Conservation (phyloP, 768 basidiomycete genomes). For the Xerocomellus intermedius region DNA sequence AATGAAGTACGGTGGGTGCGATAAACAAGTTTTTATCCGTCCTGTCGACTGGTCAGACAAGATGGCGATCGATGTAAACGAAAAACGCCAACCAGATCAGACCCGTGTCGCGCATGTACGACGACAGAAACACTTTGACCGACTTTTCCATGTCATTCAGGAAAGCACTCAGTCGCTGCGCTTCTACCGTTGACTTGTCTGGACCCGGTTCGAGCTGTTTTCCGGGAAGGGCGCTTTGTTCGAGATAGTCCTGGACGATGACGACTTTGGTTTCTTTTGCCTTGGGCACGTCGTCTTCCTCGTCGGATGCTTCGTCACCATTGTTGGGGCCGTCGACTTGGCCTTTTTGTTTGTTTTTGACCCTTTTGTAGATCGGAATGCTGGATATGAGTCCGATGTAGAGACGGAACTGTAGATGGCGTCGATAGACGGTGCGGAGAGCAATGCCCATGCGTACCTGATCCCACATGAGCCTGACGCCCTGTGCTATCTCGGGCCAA, state of each 20-base stretch:
- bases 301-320: slow-evolving; percentile 30
- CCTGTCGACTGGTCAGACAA: slow-evolving; percentile 32
- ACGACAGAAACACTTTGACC: slow-evolving; percentile 67
- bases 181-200: slow-evolving; percentile 11
- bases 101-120: slow-evolving; percentile 62
- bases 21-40: slow-evolving; percentile 40
- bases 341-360: slow-evolving; percentile 15
- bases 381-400: slow-evolving; percentile 32
- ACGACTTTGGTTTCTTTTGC: slow-evolving; percentile 19
- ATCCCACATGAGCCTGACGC: slow-evolving; percentile 32
- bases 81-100: slow-evolving; percentile 52
- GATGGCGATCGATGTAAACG: neutral
- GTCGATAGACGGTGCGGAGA: neutral
- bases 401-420: slow-evolving; percentile 27
- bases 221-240: slow-evolving; percentile 29
- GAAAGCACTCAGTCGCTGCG: slow-evolving; percentile 45
- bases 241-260: slow-evolving; percentile 30
- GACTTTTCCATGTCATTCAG: slow-evolving; percentile 58
- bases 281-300: slow-evolving; percentile 25
- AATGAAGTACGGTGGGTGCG: slow-evolving; percentile 43
- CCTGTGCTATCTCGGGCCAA: slow-evolving; percentile 30
- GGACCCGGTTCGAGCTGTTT: slow-evolving; percentile 27
- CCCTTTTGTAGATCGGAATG: slow-evolving; percentile 32
- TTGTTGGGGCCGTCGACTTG: slow-evolving; percentile 31
- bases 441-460: slow-evolving; percentile 17